Evolutionary conservation across 768 basidiomycete species (phyloP), one percentile per base, ranked within the genome.

Genomic region (Pilatotrama ljubarskyi): DNA sequence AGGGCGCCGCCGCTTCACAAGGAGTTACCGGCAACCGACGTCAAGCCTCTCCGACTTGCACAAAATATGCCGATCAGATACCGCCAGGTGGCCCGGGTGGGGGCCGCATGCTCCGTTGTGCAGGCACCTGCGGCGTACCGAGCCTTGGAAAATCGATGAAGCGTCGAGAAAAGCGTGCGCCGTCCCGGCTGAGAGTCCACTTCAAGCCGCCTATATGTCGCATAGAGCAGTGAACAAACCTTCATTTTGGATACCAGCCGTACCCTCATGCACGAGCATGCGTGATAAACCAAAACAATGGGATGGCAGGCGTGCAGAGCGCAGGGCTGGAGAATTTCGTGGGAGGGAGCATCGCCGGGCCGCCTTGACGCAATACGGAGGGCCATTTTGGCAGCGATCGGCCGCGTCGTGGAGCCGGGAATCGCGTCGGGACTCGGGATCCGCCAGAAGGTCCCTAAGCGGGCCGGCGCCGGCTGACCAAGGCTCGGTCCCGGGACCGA

Each of bases 401-500:
- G 44, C 11, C 22, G 26, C 22, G 3, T 25, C 29, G 29, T 32
- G 22, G 44, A 26, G 10, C 14, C 4, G 18, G n/a, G n/a, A n/a
- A n/a, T n/a, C 35, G 35, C 25, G 18, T 35, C 49, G 49, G 35
- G 5, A 17, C 14, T 10, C 49, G 49, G 49, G 35, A 36, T 32
- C 20, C 13, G 49, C 49, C 48, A 50, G 18, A 50, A 50, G 7
- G n/a, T 32, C 29, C 5, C 29, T 32, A 4, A 32, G 29, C 29
- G 5, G 29, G 29, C 29, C 29, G 29, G 29, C 29, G 29, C 29
- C 5, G 29, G 29, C 29, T 32, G 29, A 32, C 29, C 29, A 32
- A 32, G 32, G 17, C 48, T 51, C 49, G 49, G 48, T 35, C 48
- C 49, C 49, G 49, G 49, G 37, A 51, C 49, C 36, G 37, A 51